Conservation (phyloP, 257 asterid species). For the Plectranthus barbatus region DNA sequence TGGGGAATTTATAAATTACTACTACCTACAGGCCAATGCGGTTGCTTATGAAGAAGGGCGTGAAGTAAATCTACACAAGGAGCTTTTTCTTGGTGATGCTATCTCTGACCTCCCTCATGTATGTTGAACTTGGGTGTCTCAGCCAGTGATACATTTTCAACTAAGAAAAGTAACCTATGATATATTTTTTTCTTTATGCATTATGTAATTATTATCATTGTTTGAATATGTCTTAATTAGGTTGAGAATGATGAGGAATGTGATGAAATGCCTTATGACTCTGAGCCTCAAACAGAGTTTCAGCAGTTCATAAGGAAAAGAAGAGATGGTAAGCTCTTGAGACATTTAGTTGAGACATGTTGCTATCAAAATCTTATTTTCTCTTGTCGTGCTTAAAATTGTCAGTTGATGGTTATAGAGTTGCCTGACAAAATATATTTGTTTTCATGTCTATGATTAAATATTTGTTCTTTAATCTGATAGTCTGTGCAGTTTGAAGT, state of each 20-base stretch:
- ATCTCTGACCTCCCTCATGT: constrained; percentile 76
- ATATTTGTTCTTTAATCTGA: too few species aligned
- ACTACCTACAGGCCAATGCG: constrained; percentile 29
- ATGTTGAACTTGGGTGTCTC: constrained; percentile 7
- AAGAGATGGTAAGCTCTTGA: constrained; percentile 42
- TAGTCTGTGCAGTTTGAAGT: background rate
- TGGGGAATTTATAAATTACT: background rate
- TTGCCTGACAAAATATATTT: too few species aligned
- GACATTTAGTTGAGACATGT: too few species aligned
- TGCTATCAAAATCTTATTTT: too few species aligned
- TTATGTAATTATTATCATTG: background rate
- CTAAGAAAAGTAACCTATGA: too few species aligned
- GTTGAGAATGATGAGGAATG: constrained; percentile 50
- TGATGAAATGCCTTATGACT: constrained; percentile 48
- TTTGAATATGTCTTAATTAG: constrained; percentile 19
- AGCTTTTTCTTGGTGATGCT: constrained; percentile 62
- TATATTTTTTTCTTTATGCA: background rate
- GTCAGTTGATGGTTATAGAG: too few species aligned
- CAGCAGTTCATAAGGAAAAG: constrained; percentile 54
- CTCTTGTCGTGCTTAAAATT: too few species aligned
- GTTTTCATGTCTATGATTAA: background rate
- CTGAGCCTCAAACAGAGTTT: constrained; percentile 39
- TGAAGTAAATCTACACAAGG: constrained; percentile 24
- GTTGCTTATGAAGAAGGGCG: constrained; percentile 46
- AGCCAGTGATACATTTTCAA: too few species aligned